phyloP scores from a whole-genome alignment of 371 early-diverging fungal species.

The Zychaea mexicana region DNA sequence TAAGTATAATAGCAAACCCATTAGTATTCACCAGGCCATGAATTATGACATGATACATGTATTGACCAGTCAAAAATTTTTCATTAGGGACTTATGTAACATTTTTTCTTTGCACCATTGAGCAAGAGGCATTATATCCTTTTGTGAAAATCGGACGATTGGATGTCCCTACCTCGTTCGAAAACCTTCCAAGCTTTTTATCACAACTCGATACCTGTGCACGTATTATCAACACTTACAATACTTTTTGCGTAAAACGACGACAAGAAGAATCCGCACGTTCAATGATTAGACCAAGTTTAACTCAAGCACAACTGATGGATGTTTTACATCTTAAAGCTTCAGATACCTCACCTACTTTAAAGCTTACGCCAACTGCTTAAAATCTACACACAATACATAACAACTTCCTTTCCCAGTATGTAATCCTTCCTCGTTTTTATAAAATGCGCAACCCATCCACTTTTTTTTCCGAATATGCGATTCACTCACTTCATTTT shows the following conservation, averaged over 20 bases:
- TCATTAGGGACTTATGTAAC: background rate
- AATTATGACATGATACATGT: background rate
- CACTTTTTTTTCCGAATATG: no score
- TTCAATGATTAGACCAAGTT: background rate
- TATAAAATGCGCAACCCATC: no score
- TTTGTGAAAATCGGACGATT: background rate
- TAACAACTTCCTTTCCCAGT: no score
- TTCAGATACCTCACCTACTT: background rate
- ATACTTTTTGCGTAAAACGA: background rate
- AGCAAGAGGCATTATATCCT: background rate
- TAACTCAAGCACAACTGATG: background rate
- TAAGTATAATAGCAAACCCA: slow-evolving; percentile 3
- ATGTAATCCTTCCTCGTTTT: no score
- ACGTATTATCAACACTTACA: background rate
- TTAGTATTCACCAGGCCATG: background rate
- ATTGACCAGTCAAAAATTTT: background rate
- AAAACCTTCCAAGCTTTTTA: background rate
- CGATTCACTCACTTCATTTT: no score
- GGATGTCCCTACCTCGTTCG: background rate
- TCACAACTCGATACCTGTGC: background rate
- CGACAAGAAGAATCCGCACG: background rate
- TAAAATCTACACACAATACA: no score
- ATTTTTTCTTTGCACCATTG: background rate
- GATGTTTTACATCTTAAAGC: background rate
- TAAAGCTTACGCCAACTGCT: background rate